A percentile compares a stretch with the other conserved stretches of the same genome.
Conservation (phyloP, 176 grass and related monocot genomes). For the Aegilops sharonensis region DNA sequence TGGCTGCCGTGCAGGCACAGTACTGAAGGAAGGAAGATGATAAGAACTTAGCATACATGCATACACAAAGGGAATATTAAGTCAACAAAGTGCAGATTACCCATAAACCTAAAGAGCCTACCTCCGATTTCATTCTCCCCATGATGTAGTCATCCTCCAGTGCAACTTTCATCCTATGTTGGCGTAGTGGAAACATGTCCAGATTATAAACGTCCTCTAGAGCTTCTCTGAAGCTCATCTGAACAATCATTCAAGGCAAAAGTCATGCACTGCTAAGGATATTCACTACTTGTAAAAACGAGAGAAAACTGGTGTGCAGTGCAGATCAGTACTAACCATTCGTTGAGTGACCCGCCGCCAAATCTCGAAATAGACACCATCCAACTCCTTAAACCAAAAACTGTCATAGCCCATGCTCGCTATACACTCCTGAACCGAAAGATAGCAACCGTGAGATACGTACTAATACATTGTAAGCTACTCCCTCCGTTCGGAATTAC, state of each 20-base stretch:
- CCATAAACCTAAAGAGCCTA: not conserved
- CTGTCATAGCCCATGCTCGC: not conserved
- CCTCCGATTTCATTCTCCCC: not conserved
- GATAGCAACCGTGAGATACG: not conserved
- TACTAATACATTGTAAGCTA: not conserved
- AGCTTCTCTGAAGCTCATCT: not conserved
- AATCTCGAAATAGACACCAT: not conserved
- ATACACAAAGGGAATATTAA: not conserved
- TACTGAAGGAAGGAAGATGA: slow-evolving; percentile 1
- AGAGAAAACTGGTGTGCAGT: not conserved
- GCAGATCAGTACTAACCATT: not conserved
- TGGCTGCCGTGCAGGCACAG: not conserved
- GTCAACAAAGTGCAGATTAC: not conserved
- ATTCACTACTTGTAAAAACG: not conserved
- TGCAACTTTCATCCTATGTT: not conserved
- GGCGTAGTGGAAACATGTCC: not conserved
- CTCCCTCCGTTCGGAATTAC: too few species aligned
- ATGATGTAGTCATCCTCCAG: not conserved
- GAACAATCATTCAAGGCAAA: not conserved
- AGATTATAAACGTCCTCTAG: not conserved
- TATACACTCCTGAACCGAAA: not conserved
- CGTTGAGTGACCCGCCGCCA: not conserved
- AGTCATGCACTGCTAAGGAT: not conserved
- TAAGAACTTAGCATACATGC: not conserved
- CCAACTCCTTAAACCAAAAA: not conserved